Percentiles rank a stretch among this genome's conserved stretches.
These are phyloP conservation scores for Pterula multifida DNA, from an alignment of 1,284 basidiomycete genomes.

Conservation along the genomic window DNA sequence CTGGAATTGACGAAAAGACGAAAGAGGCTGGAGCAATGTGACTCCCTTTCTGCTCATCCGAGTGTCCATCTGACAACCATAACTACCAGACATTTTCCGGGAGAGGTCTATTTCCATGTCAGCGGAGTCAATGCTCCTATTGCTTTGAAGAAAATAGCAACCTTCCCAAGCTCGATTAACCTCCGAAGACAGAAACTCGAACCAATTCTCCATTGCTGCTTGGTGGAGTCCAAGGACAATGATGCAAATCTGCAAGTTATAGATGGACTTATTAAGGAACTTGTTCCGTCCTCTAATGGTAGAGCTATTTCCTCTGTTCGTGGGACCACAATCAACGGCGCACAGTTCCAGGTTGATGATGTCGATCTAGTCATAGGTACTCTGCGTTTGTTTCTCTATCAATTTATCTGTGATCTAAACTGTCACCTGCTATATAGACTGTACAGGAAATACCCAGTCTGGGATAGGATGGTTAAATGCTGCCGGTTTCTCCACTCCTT, in stretches of 20 bases:
- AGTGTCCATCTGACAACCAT: background rate
- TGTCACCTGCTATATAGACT: background rate
- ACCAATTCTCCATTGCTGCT: background rate
- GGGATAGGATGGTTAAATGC: background rate
- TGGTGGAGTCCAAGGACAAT: background rate
- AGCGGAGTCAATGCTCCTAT: background rate
- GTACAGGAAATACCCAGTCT: background rate
- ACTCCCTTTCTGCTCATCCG: background rate
- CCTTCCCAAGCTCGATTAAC: background rate
- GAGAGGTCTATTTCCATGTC: slow-evolving; percentile 1
- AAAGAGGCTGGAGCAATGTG: slow-evolving; percentile 10
- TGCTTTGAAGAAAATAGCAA: background rate
- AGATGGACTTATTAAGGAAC: background rate
- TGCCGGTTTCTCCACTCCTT: background rate
- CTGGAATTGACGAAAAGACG: slow-evolving; percentile 14
- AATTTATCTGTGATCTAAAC: background rate
- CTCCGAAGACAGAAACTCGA: background rate
- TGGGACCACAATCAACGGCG: background rate
- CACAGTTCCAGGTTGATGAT: background rate
- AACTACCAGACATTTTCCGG: slow-evolving; percentile 9
- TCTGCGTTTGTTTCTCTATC: background rate
- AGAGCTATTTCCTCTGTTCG: background rate
- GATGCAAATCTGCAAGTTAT: background rate
- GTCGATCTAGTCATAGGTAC: slow-evolving; percentile 3
- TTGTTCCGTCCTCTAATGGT: background rate